Conservation (phyloP, 768 basidiomycete species). For the Naganishia onofrii region DNA sequence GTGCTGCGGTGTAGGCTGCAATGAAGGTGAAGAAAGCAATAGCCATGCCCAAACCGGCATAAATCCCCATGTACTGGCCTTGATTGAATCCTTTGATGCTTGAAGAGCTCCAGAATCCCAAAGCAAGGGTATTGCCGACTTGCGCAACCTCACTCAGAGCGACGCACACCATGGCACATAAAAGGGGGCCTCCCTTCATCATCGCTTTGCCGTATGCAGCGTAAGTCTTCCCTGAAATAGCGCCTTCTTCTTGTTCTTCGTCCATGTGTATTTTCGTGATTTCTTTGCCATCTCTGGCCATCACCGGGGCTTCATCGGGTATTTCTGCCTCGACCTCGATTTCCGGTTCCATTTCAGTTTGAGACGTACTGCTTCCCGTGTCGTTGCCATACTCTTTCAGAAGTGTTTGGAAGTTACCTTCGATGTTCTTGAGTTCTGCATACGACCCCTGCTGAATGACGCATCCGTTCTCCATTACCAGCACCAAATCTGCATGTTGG, state of each 20-base stretch:
- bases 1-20: constrained; percentile 39
- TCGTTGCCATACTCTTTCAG: constrained; percentile 52
- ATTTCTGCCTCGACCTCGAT: background rate
- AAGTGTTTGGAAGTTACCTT: constrained; percentile 42
- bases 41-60: constrained; percentile 47
- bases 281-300: background rate
- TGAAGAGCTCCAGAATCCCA: constrained; percentile 69
- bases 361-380: constrained; percentile 9
- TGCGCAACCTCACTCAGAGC: constrained; percentile 58
- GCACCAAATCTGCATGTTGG: constrained; percentile 42
- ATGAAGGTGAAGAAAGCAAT: constrained; percentile 10
- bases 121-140: constrained; percentile 66
- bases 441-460: constrained; percentile 68
- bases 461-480: constrained; percentile 46
- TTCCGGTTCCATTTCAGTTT: no score
- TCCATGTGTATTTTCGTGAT: constrained; percentile 55
- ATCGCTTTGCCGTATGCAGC: constrained; percentile 56
- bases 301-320: background rate
- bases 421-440: constrained; percentile 28
- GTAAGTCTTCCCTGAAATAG: constrained; percentile 59
- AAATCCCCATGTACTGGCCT: constrained; percentile 66
- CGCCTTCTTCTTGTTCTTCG: constrained; percentile 62
- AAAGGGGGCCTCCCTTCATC: constrained; percentile 52
- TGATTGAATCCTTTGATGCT: constrained; percentile 62
- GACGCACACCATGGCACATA: constrained; percentile 56